Evolutionary conservation across 768 basidiomycete genomes (phyloP).

Genomic region (Hygrocybe punicea): DNA sequence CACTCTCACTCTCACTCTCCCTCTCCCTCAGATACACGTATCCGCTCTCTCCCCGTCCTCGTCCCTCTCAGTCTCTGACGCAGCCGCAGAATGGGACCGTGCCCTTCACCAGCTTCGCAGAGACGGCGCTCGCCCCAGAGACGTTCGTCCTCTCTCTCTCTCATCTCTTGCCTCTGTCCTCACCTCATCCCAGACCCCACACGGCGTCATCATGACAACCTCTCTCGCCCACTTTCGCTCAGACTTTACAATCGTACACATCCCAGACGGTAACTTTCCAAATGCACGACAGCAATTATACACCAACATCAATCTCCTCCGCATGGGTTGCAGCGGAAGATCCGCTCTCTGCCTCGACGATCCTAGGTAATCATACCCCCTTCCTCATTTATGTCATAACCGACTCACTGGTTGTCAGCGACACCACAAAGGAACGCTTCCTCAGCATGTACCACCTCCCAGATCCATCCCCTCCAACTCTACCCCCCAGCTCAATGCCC

Average conservation of each 20-base stretch:
- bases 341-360: slow-evolving; percentile 73
- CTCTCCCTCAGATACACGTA: slow-evolving; percentile 49
- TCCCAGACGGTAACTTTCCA: slow-evolving; percentile 68
- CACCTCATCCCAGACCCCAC: slow-evolving; percentile 44
- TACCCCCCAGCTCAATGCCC: slow-evolving; percentile 14
- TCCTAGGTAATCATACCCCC: slow-evolving; percentile 49
- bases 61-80: slow-evolving; percentile 43
- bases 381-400: slow-evolving; percentile 7
- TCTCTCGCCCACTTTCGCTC: slow-evolving; percentile 86
- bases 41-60: slow-evolving; percentile 53
- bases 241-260: slow-evolving; percentile 79
- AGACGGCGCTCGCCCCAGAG: slow-evolving; percentile 71
- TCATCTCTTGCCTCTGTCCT: not conserved
- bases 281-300: slow-evolving; percentile 65
- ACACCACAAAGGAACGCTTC: slow-evolving; percentile 79
- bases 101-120: slow-evolving; percentile 59
- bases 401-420: slow-evolving; percentile 42
- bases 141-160: slow-evolving; percentile 35
- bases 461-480: slow-evolving; percentile 34
- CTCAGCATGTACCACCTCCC: slow-evolving; percentile 62
- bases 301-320: slow-evolving; percentile 75
- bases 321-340: slow-evolving; percentile 83
- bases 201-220: slow-evolving; percentile 74
- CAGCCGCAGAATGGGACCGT: slow-evolving; percentile 56
- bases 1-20: not conserved